Conservation (phyloP, 768 basidiomycete species). For the Clitopilus hobsonii region DNA sequence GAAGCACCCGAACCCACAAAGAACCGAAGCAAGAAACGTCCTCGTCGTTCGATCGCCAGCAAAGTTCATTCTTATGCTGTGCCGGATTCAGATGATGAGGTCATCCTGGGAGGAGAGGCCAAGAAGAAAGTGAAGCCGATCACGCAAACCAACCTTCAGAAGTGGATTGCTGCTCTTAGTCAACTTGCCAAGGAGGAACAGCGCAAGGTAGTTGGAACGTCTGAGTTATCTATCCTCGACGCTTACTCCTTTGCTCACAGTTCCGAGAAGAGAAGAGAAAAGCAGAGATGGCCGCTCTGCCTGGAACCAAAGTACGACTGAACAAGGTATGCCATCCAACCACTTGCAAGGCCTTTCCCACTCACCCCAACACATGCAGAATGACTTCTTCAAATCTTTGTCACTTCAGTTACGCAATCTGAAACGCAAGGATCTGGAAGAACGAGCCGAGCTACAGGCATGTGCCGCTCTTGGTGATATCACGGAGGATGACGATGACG, state of each 20-base stretch:
- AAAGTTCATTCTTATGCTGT: constrained; percentile 54
- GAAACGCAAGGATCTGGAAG: constrained; percentile 54
- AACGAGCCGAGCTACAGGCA: constrained; percentile 30
- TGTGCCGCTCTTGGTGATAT: constrained; percentile 29
- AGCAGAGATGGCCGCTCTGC: constrained; percentile 36
- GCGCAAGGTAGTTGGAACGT: constrained; percentile 47
- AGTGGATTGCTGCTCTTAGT: constrained; percentile 66
- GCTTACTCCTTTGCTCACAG: constrained; percentile 26
- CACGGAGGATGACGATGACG: constrained; percentile 44
- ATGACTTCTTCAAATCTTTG: constrained; percentile 65
- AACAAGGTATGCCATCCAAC: constrained; percentile 40
- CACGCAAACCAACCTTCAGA: constrained; percentile 44
- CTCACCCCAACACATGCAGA: constrained; percentile 30
- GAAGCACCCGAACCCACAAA: constrained; percentile 15
- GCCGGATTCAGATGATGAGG: constrained; percentile 71
- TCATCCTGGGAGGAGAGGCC: constrained; percentile 35
- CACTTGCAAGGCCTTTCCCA: neutral
- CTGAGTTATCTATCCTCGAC: constrained; percentile 1
- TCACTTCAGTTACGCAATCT: constrained; percentile 51
- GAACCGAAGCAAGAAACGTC: constrained; percentile 42
- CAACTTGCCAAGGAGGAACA: constrained; percentile 61
- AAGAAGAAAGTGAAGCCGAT: constrained; percentile 23
- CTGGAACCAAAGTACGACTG: constrained; percentile 46
- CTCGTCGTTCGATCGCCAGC: constrained; percentile 51
- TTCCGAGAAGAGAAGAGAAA: constrained; percentile 60